Conservation (phyloP, 163 green algal species). For the Volvox carteri region DNA sequence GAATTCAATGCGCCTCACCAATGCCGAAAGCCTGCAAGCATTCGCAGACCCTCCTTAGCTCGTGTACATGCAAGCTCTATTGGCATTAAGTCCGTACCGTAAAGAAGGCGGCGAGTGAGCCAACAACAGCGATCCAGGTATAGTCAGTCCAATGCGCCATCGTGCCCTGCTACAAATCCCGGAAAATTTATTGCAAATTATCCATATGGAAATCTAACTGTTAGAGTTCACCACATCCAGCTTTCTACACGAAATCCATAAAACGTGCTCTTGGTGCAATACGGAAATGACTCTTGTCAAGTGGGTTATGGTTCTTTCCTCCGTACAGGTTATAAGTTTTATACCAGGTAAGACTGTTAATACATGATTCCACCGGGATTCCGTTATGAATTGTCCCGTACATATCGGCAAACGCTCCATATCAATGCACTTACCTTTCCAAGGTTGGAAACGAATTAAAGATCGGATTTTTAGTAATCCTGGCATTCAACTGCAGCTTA, state of each 20-base stretch:
- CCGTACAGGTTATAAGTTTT: neutral
- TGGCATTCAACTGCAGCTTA: too few species aligned
- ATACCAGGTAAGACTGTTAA: neutral
- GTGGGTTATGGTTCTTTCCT: neutral
- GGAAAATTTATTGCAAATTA: neutral
- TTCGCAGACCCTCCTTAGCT: neutral
- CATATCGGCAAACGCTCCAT: too few species aligned
- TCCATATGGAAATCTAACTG: too few species aligned
- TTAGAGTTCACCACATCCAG: too few species aligned
- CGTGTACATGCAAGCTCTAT: neutral
- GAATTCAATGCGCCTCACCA: slow-evolving; percentile 10
- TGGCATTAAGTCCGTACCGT: slow-evolving; percentile 5
- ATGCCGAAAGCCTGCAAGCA: slow-evolving; percentile 48
- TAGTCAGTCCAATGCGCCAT: slow-evolving; percentile 20
- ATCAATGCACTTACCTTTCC: too few species aligned
- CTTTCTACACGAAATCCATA: too few species aligned
- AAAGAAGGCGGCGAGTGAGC: slow-evolving; percentile 29
- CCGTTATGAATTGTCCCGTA: neutral
- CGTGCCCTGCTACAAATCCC: neutral
- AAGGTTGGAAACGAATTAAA: too few species aligned
- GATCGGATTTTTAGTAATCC: too few species aligned
- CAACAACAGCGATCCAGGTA: slow-evolving; percentile 29
- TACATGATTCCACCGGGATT: neutral
- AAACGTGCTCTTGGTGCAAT: too few species aligned
- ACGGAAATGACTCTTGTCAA: neutral